Conservation (phyloP, 176 grass and related monocot genomes). For the Aegilops bicornis region DNA sequence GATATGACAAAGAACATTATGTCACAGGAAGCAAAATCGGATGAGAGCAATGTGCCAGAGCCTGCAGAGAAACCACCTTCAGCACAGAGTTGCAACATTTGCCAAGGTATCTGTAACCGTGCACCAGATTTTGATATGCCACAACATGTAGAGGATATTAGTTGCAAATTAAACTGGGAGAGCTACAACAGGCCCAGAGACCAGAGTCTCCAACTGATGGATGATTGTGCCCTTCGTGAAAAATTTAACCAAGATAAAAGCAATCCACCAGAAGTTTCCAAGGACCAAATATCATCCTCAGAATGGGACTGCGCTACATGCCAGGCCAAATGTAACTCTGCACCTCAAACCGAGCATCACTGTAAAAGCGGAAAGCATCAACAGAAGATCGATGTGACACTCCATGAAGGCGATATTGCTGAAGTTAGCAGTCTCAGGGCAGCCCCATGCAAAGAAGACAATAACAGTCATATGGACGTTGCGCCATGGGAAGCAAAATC, state of each 20-base stretch:
- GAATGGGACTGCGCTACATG: not conserved
- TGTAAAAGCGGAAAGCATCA: no score
- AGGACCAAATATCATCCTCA: not conserved
- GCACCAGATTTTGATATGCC: not conserved
- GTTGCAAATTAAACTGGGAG: not conserved
- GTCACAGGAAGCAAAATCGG: not conserved
- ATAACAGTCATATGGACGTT: no score
- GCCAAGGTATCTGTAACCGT: slow-evolving; percentile 2
- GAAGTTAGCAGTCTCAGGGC: no score
- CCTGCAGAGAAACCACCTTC: not conserved
- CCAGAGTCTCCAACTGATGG: slow-evolving; percentile 12
- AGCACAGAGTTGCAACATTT: slow-evolving; percentile 16
- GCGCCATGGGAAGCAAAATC: not conserved
- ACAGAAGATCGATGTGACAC: no score
- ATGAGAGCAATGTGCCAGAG: not conserved
- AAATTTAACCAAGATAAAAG: not conserved
- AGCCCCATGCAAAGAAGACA: no score
- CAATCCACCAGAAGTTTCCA: not conserved
- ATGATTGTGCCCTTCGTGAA: not conserved
- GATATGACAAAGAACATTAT: not conserved
- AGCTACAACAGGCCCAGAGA: not conserved
- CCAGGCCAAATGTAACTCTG: no score
- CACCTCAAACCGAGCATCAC: no score
- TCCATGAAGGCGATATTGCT: no score
- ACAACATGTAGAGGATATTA: not conserved